Base-by-base conservation (phyloP, 305 asterid genomes). In the Euphrasia arctica region DNA sequence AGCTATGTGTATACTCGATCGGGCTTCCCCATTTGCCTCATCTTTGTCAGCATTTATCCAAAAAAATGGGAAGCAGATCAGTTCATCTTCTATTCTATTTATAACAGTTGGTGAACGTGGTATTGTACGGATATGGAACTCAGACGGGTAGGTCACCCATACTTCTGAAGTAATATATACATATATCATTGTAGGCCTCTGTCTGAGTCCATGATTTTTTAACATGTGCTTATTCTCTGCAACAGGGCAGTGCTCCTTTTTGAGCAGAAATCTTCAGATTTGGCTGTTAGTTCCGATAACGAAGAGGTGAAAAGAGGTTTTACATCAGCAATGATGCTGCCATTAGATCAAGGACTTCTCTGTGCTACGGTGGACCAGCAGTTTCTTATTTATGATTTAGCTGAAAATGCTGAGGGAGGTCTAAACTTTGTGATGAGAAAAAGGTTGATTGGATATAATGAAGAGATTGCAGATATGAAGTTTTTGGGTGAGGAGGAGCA, bases 331-430 rank as follows among this genome's bases (percentile, higher is more conserved):
- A 66, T 75, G 81, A 78, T 91, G 89, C 83, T 88, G 65, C 98
- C 94, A 14, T 66, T 80, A 58, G 79, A 79, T 72, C 90, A 82
- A 61, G 99, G 94, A 47, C 73, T 90, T 75, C 81, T 91, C 15
- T 88, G 96, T 74, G 96, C 79, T 74, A 94, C 99, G 42, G 96
- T 83, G 72, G 99, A 94, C 70, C 99, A 90, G 76, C 97, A 94
- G 78, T 94, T 94, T 83, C 87, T 90, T 63, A 70, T 88, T 58
- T 94, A 90, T 80, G 89, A 75, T 77, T 75, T 79, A 29, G 81
- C 72, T 64, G 82, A 78, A 70, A 66, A 64, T 64, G 73, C 75
- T 67, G 85, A 83, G 61, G 81, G 80, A 58, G 71, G 77, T 65
- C 79, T 83, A 72, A 75, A 77, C 70, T 67, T 94, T 41, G 68